phyloP scores from a whole-genome alignment of 495 filamentous ascomycete species.

The Collariella sp. region DNA sequence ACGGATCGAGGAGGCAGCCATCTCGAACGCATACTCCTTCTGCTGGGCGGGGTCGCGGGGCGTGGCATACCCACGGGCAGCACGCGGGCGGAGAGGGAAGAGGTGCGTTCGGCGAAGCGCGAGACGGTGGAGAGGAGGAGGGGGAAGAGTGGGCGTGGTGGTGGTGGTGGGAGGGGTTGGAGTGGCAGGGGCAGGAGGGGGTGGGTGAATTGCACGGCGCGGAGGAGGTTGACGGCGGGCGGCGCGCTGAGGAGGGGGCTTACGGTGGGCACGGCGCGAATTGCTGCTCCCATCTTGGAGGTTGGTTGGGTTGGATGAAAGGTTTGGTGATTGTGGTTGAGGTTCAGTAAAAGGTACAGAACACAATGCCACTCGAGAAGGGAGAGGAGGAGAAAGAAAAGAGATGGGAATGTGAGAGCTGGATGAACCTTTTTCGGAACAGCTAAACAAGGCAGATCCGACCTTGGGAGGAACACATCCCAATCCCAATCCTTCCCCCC shows the following conservation, averaged over 20 bases:
- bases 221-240: constrained; percentile 71
- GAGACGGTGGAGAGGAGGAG: constrained; percentile 32
- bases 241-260: constrained; percentile 49
- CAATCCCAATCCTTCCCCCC: background rate
- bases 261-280: constrained; percentile 51
- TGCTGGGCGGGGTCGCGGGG: constrained; percentile 61
- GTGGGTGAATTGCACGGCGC: constrained; percentile 83
- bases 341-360: background rate
- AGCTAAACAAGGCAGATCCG: no score
- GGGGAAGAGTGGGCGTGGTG: constrained; percentile 55
- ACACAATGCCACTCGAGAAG: background rate
- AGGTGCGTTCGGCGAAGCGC: constrained; percentile 21
- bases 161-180: constrained; percentile 80
- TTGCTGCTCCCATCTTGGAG: constrained; percentile 39
- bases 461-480: background rate
- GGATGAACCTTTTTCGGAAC: no score
- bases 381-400: background rate
- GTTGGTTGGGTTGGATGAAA: background rate
- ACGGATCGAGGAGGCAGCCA: constrained; percentile 88
- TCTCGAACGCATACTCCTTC: constrained; percentile 98
- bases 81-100: background rate
- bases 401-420: background rate
- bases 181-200: constrained; percentile 87
- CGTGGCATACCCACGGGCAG: constrained; percentile 51
- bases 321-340: background rate